These are phyloP conservation scores for Kuraishia piskuri DNA, from an alignment of 805 yeast species.

Conservation along the genomic window DNA sequence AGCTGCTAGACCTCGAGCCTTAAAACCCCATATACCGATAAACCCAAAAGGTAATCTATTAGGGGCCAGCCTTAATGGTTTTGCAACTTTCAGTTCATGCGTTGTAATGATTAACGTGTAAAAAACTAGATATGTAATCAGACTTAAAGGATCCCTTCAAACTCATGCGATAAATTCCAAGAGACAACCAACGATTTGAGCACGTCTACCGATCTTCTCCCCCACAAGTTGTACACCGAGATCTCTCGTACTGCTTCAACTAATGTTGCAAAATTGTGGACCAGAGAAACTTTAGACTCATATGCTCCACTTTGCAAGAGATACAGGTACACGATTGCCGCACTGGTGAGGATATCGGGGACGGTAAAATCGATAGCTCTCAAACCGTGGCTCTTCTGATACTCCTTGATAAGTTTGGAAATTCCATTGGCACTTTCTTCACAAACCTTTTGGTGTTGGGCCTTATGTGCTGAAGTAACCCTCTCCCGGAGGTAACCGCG, in stretches of 20 bases:
- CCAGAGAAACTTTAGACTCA: neutral
- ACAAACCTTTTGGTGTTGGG: conserved; percentile 4
- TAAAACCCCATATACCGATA: too few species aligned
- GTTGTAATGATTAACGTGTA: too few species aligned
- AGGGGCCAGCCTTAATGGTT: too few species aligned
- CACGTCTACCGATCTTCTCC: neutral
- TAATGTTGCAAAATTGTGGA: neutral
- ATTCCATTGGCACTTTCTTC: conserved; percentile 5
- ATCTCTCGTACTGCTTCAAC: neutral
- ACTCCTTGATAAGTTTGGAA: conserved; percentile 5
- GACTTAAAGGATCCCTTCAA: neutral
- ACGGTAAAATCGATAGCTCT: conserved; percentile 6
- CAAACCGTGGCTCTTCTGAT: conserved; percentile 5
- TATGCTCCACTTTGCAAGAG: neutral
- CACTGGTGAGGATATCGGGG: conserved; percentile 6
- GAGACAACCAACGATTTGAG: neutral
- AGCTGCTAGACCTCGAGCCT: too few species aligned
- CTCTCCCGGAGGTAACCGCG: conserved; percentile 2
- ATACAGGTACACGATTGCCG: conserved; percentile 9
- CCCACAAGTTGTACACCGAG: neutral
- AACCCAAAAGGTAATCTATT: too few species aligned
- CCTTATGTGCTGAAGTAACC: conserved; percentile 1
- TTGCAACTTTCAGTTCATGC: too few species aligned
- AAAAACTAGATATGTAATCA: too few species aligned
- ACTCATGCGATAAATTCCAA: neutral